A percentile compares a stretch with the other conserved stretches of the same genome.
These are phyloP conservation scores for Acephala macrosclerotiorum DNA, from an alignment of 2,329 filamentous ascomycete species.

Conservation along the genomic window DNA sequence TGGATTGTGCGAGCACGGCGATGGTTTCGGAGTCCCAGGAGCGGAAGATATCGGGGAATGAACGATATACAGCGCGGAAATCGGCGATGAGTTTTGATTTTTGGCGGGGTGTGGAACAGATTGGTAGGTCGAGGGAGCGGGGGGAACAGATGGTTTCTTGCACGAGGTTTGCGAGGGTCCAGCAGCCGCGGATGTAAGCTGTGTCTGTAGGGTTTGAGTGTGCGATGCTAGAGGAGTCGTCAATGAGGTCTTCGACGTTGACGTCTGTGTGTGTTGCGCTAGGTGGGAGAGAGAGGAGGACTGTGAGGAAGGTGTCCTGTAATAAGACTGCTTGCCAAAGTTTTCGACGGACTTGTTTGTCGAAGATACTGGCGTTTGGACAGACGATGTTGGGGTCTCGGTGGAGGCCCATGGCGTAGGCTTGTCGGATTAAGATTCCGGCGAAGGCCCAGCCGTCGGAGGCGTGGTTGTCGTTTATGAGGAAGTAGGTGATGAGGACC, in stretches of 20 bases:
- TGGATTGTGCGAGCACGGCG: conserved; percentile 58
- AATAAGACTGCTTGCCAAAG: conserved; percentile 83
- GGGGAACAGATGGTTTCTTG: conserved; percentile 80
- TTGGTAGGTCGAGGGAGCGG: conserved; percentile 75
- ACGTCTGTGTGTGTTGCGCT: conserved; percentile 83
- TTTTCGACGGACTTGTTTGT: conserved; percentile 81
- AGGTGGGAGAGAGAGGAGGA: conserved; percentile 78
- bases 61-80: conserved; percentile 75
- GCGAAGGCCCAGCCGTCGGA: conserved; percentile 86
- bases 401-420: conserved; percentile 83
- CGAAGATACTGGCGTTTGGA: conserved; percentile 70
- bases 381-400: conserved; percentile 79
- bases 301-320: conserved; percentile 83
- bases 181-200: conserved; percentile 72
- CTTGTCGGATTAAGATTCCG: conserved; percentile 77
- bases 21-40: conserved; percentile 70
- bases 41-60: conserved; percentile 74
- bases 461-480: conserved; percentile 87
- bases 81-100: conserved; percentile 74
- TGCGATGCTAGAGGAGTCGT: conserved; percentile 65
- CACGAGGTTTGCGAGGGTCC: conserved; percentile 80
- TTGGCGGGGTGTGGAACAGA: conserved; percentile 71
- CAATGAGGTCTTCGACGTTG: conserved; percentile 74
- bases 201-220: conserved; percentile 70
- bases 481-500: conserved; percentile 83